Evolutionary conservation across 495 filamentous ascomycete species (phyloP).

Genomic region (Podospora fimiseda): DNA sequence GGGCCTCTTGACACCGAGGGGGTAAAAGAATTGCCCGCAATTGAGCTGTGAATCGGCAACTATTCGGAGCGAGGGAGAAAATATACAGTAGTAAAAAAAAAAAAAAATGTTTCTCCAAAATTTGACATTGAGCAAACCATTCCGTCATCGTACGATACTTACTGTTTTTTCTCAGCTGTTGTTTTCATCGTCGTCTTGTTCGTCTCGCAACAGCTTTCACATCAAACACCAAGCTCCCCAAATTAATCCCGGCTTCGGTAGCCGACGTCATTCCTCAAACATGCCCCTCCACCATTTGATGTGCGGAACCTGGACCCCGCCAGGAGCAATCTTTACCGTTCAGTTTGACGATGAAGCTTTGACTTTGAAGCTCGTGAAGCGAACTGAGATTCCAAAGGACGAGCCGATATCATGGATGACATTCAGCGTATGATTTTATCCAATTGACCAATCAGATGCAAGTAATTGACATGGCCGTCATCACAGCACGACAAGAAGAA

Average conservation of each 20-base stretch:
- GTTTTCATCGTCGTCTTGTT: not conserved
- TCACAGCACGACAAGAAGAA: constrained; percentile 66
- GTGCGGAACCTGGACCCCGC: constrained; percentile 78
- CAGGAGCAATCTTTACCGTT: constrained; percentile 79
- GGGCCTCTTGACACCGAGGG: not conserved
- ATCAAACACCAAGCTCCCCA: not conserved
- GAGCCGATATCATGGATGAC: constrained; percentile 91
- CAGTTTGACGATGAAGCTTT: constrained; percentile 73
- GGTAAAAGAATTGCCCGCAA: constrained; percentile 1
- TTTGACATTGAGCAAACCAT: not conserved
- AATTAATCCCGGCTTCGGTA: not conserved
- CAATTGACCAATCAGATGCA: not conserved
- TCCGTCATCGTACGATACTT: constrained; percentile 8
- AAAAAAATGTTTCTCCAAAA: not conserved
- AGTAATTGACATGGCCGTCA: constrained; percentile 19
- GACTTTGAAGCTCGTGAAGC: constrained; percentile 64
- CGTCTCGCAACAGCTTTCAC: not conserved
- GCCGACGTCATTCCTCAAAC: constrained; percentile 19
- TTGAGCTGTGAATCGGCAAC: not conserved
- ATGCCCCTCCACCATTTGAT: constrained; percentile 75
- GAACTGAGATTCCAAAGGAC: constrained; percentile 68
- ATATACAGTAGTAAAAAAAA: not conserved
- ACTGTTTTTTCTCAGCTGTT: not conserved
- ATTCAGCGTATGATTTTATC: constrained; percentile 57
- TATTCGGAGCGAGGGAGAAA: not conserved